phyloP scores from a whole-genome alignment of 208 protist genomes.

The Leishmania braziliensis region DNA sequence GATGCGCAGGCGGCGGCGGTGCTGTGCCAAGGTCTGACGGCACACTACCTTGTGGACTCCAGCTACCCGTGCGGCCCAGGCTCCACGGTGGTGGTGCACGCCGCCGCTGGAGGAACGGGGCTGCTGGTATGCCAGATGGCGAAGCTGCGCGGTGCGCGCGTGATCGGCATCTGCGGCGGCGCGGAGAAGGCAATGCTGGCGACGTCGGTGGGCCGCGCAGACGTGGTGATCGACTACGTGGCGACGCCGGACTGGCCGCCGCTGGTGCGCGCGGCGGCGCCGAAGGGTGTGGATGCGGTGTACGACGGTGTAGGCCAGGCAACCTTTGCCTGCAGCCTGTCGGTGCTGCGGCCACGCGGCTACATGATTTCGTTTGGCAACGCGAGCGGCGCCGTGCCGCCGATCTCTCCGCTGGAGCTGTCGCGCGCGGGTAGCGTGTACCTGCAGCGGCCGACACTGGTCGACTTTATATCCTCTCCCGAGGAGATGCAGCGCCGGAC shows the following conservation, averaged over 20 bases:
- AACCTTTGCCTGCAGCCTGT: constrained; percentile 77
- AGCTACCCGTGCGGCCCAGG: constrained; percentile 52
- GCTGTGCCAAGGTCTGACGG: constrained; percentile 86
- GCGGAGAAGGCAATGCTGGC: constrained; percentile 72
- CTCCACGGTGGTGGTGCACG: constrained; percentile 82
- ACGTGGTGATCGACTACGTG: constrained; percentile 81
- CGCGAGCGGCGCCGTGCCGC: constrained; percentile 81
- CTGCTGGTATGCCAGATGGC: constrained; percentile 90
- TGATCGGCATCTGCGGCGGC: constrained; percentile 88
- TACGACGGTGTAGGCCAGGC: constrained; percentile 90
- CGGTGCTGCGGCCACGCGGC: constrained; percentile 72
- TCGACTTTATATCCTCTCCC: constrained; percentile 53
- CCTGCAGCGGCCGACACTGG: constrained; percentile 78
- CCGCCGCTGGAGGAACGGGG: constrained; percentile 87
- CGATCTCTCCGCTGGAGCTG: constrained; percentile 67
- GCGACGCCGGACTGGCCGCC: constrained; percentile 52
- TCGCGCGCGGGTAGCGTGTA: constrained; percentile 66
- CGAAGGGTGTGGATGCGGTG: constrained; percentile 69
- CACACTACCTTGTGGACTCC: constrained; percentile 83
- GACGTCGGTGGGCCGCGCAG: constrained; percentile 41
- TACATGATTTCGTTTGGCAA: constrained; percentile 92
- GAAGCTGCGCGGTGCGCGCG: constrained; percentile 85
- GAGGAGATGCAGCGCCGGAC: constrained; percentile 47
- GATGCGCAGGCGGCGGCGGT: constrained; percentile 59
- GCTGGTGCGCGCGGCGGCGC: constrained; percentile 54